A percentile compares a stretch with the other conserved stretches of the same genome.
These are phyloP conservation scores for Themeda triandra DNA, from an alignment of 176 grass and related monocot species.

Conservation along the genomic window DNA sequence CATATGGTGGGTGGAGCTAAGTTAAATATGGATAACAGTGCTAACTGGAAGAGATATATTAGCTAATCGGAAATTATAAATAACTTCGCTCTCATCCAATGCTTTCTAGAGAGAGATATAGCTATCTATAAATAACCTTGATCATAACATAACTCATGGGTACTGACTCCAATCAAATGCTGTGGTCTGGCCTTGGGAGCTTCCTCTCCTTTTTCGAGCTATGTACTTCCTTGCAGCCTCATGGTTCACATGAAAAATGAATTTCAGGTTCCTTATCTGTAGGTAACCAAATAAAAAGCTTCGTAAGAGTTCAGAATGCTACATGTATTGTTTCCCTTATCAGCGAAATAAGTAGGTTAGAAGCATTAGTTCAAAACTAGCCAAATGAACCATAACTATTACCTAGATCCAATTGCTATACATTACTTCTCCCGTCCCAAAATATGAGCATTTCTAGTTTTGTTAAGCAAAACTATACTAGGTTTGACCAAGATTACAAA, in stretches of 20 bases:
- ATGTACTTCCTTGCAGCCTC: constrained; percentile 19
- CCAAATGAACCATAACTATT: neutral
- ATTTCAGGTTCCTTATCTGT: constrained; percentile 58
- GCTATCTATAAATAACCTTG: neutral
- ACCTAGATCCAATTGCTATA: neutral
- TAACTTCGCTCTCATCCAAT: neutral
- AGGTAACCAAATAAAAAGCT: neutral
- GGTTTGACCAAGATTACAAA: neutral
- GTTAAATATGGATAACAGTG: neutral
- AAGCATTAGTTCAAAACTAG: constrained; percentile 16
- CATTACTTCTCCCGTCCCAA: neutral
- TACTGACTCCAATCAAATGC: constrained; percentile 26
- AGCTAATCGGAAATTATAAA: neutral
- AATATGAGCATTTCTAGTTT: neutral
- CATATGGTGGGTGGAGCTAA: neutral
- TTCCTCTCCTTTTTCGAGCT: neutral
- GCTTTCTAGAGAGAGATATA: neutral
- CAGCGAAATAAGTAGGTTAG: constrained; percentile 1
- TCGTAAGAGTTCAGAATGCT: neutral
- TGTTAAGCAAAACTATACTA: neutral
- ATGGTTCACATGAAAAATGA: constrained; percentile 56
- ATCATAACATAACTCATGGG: constrained; percentile 26
- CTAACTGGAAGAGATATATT: neutral
- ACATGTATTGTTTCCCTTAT: neutral
- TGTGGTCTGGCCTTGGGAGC: neutral